Evolutionary conservation across 2,329 filamentous ascomycete genomes (phyloP), one percentile per base, ranked within the genome.

Genomic region (Dothistroma pini): DNA sequence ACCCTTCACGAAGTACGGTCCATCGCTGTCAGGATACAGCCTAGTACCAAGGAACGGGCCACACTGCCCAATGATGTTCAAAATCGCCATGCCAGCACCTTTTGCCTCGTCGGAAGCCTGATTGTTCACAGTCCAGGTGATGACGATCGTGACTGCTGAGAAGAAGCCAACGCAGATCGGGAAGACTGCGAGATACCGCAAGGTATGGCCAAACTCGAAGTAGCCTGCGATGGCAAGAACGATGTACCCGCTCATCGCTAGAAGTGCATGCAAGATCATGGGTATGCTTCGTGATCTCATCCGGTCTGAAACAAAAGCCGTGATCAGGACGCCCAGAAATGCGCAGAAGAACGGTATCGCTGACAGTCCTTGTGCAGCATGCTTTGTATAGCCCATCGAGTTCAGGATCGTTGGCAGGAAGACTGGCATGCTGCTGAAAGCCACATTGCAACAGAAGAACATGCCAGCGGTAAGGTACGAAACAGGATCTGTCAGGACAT

Each of bases 121-220:
- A 74, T 96, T 96, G 72, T 96, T 96, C 71, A 96, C 84, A 38
- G 85, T 90, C 92, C 92, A 96, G 1, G 90, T 89, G 59, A 96
- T 89, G 67, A 93, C 88, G 34, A 96, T 82, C 0, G 91, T 91
- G 60, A 96, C 89, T 21, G 91, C 89, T 62, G 84, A 87, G 79
- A 96, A 93, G 76, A 96, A 95, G 4, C 92, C 92, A 0, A 86
- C 79, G 1, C 87, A 84, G 1, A 92, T 91, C 0, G 90, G 91
- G 72, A 89, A 96, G 8, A 96, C 82, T 59, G 87, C 89, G 6
- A 88, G 69, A 70, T 96, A 96, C 19, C 91, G 83, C 41, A 84
- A 63, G 50, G 63, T 58, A 9, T 68, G 62, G 19, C 63, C 59
- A 8, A 69, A 21, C 6, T 68, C 62, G 78, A 70, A 48, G 70